Evolutionary conservation across 306 rosid species (phyloP), one percentile per base, ranked within the genome.

Genomic region (Trichosanthes cucumerina): DNA sequence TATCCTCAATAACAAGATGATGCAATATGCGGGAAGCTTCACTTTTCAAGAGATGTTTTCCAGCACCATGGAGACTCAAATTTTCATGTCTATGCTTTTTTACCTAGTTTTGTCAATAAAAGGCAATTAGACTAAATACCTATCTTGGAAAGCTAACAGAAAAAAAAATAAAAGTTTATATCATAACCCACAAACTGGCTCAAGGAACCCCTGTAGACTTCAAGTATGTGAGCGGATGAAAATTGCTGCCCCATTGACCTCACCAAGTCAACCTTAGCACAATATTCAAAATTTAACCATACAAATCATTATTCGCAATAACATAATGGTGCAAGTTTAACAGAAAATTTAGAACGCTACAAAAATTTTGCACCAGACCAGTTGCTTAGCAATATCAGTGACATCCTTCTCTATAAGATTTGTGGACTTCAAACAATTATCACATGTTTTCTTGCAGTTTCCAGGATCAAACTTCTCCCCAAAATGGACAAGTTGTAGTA

Each of bases 1-100:
- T 84, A 80, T 88, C 89, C 84, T 88, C 93, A 28, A 81, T 82
- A 73, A 95, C 99, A 86, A 95, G 97, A 88, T 90, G 89, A 71
- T 88, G 97, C 86, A 95, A 83, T 68, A 95, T 81, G 56, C 99
- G 95, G 59, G 96, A 91, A 85, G 97, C 99, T 87, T 95, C 99
- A 63, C 96, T 90, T 86, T 92, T 95, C 34, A 88, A 83, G 49
- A 95, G 87, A 79, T 84, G 91, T 86, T 95, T 95, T 82, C 99
- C 99, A 80, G 93, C 91, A 83, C 97, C 91, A 83, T 95, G 99
- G 75, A 88, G 88, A 7, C 84, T 79, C 82, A 92, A 62, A 19
- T 81, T 88, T 66, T 95, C 97, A 82, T 92, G 99, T 54, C 90
- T 83, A 75, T 92, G 88, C 81, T 89, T 95, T 85, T 91, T 95